Base-by-base conservation (phyloP, 331 rosid species). In the Acacia pycnantha region DNA sequence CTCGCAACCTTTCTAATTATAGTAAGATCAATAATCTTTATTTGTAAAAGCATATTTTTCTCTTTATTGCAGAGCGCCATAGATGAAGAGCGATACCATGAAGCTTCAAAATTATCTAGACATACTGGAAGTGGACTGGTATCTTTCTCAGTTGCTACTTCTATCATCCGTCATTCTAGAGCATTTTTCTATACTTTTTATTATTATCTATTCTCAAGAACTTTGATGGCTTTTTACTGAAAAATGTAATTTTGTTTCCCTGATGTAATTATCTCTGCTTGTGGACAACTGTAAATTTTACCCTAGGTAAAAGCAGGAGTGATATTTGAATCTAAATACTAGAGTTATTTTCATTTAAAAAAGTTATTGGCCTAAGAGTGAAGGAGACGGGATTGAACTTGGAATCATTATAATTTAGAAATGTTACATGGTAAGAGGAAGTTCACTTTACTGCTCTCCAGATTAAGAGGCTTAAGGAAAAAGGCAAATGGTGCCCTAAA, bases 101-200 rank as follows among this genome's bases (percentile, higher is more conserved):
- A 92, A 87, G 99, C 99, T 48, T 96, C 95, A 11, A 91, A 73
- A 80, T 88, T 96, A 86, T 96, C 98, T 44, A 92, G 79, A 85
- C 75, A 88, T 83, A 91, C 98, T 8, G 99, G 99, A 88, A 96
- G 99, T 75, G 98, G 99, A 86, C 90, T 96, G 98, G 99, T 96
- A 91, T 72, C 0, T 69, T 80, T 81, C 79, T 43, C 41, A 48
- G 50, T 44, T 77, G 50, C 76, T 81, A 51, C 72, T 87, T 51
- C 79, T 73, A 40, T 41, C 68, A 43, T 37, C 66, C 65, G 1
- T 40, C 76, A 76, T 31, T 82, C 68, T 72, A 19, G 78, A 54
- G 27, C 74, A 67, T 79, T 75, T 2, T 79, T 65, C 56, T 37
- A 6, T 37, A 37, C 41, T 43, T 66, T 3, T 61, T 51, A 76